Evolutionary conservation across 371 early-diverging fungal species (phyloP), one percentile per base, ranked within the genome.

Genomic region (Mortierella sp.): DNA sequence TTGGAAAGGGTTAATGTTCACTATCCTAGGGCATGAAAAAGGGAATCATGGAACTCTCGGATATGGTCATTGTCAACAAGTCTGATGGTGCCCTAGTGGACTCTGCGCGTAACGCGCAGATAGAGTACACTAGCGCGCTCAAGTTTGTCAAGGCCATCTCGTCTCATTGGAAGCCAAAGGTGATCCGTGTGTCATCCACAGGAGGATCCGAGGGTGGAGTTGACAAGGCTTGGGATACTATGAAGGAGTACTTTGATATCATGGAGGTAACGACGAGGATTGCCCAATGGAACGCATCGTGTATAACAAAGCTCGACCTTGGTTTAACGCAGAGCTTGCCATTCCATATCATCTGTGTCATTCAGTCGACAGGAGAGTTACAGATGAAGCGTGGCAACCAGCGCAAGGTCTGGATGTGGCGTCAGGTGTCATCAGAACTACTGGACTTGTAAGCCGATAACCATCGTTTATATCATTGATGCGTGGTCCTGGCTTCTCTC

Each of bases 31-130:
- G 94, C 7, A 85, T 94, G 73, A 94, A 94, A 79, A 90, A 90
- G 67, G 94, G 94, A 2, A 92, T 94, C 28, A 88, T 94, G 71
- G 94, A 94, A 76, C 79, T 93, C 29, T 85, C 91, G 2, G 93
- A 94, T 69, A 59, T 93, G 40, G 83, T 94, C 1, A 79, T 94
- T 28, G 89, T 94, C 67, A 94, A 90, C 80, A 94, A 94, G 68
- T 81, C 89, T 0, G 93, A 94, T 67, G 94, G 94, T 0, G 83
- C 81, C 1, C 76, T 94, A 17, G 83, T 81, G 28, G 62, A 72
- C n/a, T 79, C 91, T 2, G 92, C 92, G 0, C 80, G 82, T 44
- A 68, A 81, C 49, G 90, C 93, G 1, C 83, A 83, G 60, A 81
- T 83, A 63, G 91, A 91, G 56, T 88, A 88, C 69, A 84, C 81